phyloP scores from a whole-genome alignment of 805 yeast genomes.

The Wickerhamiella allomyrinae region DNA sequence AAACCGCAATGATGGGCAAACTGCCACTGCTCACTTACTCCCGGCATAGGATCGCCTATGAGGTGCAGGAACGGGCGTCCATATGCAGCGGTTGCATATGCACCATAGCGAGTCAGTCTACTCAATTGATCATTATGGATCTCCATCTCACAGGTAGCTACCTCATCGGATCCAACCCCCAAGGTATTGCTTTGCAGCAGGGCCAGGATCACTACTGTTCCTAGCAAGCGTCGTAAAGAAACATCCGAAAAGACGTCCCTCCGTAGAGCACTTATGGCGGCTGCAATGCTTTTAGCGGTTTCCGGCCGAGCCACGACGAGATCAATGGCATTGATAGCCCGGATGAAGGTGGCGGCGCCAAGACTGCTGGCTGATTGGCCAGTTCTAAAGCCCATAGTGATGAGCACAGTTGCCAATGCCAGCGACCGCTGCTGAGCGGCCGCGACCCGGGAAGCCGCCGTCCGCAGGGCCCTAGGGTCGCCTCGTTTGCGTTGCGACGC shows the following conservation, averaged over 20 bases:
- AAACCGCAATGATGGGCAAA: constrained; percentile 23
- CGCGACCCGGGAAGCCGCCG: not conserved
- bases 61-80: not conserved
- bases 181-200: too few species aligned
- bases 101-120: not conserved
- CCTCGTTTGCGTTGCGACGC: not conserved
- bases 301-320: not conserved
- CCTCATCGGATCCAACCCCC: not conserved
- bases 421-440: not conserved
- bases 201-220: not conserved
- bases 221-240: not conserved
- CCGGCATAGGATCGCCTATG: not conserved
- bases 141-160: not conserved
- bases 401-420: not conserved
- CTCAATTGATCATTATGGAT: not conserved
- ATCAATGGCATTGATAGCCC: not conserved
- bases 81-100: not conserved
- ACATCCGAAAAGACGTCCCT: not conserved
- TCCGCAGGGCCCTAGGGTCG: not conserved
- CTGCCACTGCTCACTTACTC: not conserved
- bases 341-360: not conserved
- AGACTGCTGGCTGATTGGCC: not conserved
- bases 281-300: not conserved
- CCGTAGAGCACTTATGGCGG: not conserved
- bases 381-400: not conserved